Base-by-base conservation (phyloP, 176 grass and related monocot species). In the Poa pratensis region DNA sequence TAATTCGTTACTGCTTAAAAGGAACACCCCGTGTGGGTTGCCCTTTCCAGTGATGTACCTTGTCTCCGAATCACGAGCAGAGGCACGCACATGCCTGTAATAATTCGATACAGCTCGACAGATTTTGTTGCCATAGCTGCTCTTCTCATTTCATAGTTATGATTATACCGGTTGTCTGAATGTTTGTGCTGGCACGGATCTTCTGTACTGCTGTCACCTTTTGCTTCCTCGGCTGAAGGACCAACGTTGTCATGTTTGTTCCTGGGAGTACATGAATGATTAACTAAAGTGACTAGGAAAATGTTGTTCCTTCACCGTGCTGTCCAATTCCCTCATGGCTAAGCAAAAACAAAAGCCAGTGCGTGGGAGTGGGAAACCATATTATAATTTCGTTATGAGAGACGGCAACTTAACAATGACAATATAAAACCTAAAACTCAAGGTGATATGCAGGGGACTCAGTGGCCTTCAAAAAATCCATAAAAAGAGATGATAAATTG, bases 101-200 rank as follows among this genome's bases (percentile, higher is more conserved):
- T 91, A 91, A 91, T 84, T 84, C 61, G 70, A 76, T 85, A 46
- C 89, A 91, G 26, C 61, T 91, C 55, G 40, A 53, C 71, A 69
- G 59, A 80, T 87, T 91, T 59, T 88, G 23, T 64, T 81, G 71
- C 23, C 3, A 76, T 43, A 53, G 76, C 12, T 79, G 12, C 17
- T 58, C 48, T 16, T 35, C 78, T 86, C 32, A 5, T 83, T 82
- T 86, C 32, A 3, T 83, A 20, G 28, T 55, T 48, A 64, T 40
- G 7, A 75, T 65, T 50, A 75, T 30, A 15, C 65, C 54, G 35
- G 23, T 66, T 66, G 48, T 35, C 49, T 20, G 30, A 40, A 68
- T 49, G 46, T 67, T 3, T 66, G 50, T 9, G 3, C 45, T 64
- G 40, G 19, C 19, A 78, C 18, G 39, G 8, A 43, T 52, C 27